These are phyloP conservation scores for Helicostylum pulchrum DNA, from an alignment of 192 early-diverging fungal genomes.

Conservation along the genomic window DNA sequence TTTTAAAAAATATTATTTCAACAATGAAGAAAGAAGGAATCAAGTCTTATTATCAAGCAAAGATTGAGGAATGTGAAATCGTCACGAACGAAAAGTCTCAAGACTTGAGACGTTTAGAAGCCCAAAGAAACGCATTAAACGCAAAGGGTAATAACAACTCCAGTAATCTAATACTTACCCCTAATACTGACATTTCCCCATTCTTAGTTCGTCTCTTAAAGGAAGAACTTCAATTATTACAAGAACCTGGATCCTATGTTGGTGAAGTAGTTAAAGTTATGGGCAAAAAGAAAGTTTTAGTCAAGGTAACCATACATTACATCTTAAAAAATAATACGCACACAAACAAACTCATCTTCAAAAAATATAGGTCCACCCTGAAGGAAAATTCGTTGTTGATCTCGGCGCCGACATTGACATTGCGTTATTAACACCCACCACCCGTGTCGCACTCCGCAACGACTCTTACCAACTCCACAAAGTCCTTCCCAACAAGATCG, in stretches of 20 bases:
- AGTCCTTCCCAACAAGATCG: slow-evolving; percentile 95
- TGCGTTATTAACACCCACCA: slow-evolving; percentile 83
- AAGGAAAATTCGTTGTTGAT: slow-evolving; percentile 98
- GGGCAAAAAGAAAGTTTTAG: slow-evolving; percentile 93
- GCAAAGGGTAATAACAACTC: too few species aligned
- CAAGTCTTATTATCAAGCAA: slow-evolving; percentile 71
- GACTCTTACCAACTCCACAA: slow-evolving; percentile 94
- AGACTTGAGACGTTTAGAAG: slow-evolving; percentile 96
- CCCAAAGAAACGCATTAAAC: slow-evolving; percentile 96
- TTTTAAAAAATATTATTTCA: background rate
- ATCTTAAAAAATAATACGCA: background rate
- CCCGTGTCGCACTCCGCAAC: slow-evolving; percentile 88
- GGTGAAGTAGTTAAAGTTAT: slow-evolving; percentile 98
- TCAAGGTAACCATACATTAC: slow-evolving; percentile 52
- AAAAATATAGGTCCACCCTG: slow-evolving; percentile 87
- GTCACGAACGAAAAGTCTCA: slow-evolving; percentile 87
- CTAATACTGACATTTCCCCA: too few species aligned
- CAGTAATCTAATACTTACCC: too few species aligned
- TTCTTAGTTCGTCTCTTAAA: slow-evolving; percentile 86
- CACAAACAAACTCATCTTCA: slow-evolving; percentile 38
- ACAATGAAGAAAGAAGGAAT: slow-evolving; percentile 55
- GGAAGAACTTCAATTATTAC: slow-evolving; percentile 94
- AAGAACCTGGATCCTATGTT: slow-evolving; percentile 94
- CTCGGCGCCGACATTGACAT: slow-evolving; percentile 91
- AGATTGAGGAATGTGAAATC: slow-evolving; percentile 86